phyloP scores from a whole-genome alignment of 1,139 yeast species.

The Diutina siamensis region DNA sequence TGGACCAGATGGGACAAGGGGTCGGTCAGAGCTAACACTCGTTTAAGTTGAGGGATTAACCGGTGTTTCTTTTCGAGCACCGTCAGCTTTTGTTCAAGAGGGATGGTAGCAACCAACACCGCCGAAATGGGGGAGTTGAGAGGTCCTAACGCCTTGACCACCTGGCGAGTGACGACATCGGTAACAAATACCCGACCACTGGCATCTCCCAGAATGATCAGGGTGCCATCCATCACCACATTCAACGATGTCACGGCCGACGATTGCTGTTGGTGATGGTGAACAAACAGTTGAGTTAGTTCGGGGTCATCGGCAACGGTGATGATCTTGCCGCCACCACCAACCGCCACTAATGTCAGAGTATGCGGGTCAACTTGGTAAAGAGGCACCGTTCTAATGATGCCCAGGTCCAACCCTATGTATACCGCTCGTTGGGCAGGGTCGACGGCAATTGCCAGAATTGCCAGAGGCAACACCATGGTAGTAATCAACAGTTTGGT shows the following conservation, averaged over 20 bases:
- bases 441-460: conserved; percentile 56
- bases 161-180: conserved; percentile 72
- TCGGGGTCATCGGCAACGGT: conserved; percentile 42
- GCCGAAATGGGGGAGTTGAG: conserved; percentile 29
- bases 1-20: conserved; percentile 40
- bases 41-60: conserved; percentile 44
- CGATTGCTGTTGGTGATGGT: conserved; percentile 25
- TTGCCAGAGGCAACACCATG: conserved; percentile 50
- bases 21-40: conserved; percentile 37
- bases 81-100: conserved; percentile 9
- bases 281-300: conserved; percentile 42
- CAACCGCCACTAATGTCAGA: conserved; percentile 39
- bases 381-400: conserved; percentile 44
- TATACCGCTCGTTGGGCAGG: conserved; percentile 72
- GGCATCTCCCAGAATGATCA: conserved; percentile 62
- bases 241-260: conserved; percentile 37
- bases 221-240: conserved; percentile 68
- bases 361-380: conserved; percentile 35
- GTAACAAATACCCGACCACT: conserved; percentile 56
- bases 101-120: conserved; percentile 10
- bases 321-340: conserved; percentile 43
- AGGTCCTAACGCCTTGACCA: conserved; percentile 51
- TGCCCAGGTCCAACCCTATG: conserved; percentile 58
- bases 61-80: conserved; percentile 30
- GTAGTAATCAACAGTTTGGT: conserved; percentile 47